Evolutionary conservation across 2,329 filamentous ascomycete genomes (phyloP).

Genomic region (Hortaea sp.): DNA sequence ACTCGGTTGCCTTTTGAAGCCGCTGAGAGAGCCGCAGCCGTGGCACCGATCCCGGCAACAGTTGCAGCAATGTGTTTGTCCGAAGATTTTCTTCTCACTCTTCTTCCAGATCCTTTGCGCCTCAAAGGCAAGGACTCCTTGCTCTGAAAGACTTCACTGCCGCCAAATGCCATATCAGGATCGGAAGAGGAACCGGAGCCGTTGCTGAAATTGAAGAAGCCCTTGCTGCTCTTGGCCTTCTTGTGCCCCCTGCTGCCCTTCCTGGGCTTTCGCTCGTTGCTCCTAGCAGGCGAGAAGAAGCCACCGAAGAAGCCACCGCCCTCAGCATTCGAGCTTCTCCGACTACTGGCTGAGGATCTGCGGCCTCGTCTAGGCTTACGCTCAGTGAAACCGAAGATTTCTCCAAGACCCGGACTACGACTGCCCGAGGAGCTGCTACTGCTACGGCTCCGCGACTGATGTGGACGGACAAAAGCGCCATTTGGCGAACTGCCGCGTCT

Average conservation of each 20-base stretch:
- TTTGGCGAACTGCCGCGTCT: slow-evolving; percentile 5
- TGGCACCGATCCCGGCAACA: slow-evolving; percentile 37
- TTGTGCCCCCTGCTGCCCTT: slow-evolving; percentile 9
- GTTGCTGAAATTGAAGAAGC: slow-evolving; percentile 42
- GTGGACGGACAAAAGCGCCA: slow-evolving; percentile 17
- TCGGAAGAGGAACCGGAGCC: slow-evolving; percentile 36
- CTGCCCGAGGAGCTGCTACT: slow-evolving; percentile 26
- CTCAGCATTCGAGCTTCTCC: slow-evolving; percentile 9
- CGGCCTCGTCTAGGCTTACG: slow-evolving; percentile 6
- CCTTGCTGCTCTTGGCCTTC: slow-evolving; percentile 28
- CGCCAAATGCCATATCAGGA: slow-evolving; percentile 37
- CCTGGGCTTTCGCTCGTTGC: slow-evolving; percentile 12
- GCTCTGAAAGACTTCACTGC: slow-evolving; percentile 17
- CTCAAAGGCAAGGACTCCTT: slow-evolving; percentile 10
- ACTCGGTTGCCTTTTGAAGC: slow-evolving; percentile 26
- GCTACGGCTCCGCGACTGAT: slow-evolving; percentile 28
- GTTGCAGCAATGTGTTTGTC: slow-evolving; percentile 38
- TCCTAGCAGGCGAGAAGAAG: slow-evolving; percentile 20
- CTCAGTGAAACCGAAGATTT: slow-evolving; percentile 15
- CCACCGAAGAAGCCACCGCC: slow-evolving; percentile 16
- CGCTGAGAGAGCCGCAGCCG: slow-evolving; percentile 38
- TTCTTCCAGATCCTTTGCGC: slow-evolving; percentile 12
- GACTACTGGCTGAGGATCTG: slow-evolving; percentile 6
- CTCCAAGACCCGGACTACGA: slow-evolving; percentile 15
- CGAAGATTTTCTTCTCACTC: slow-evolving; percentile 26